Evolutionary conservation across 805 yeast genomes (phyloP), one percentile per base, ranked within the genome.

Genomic region (Zygotorulaspora sp.): DNA sequence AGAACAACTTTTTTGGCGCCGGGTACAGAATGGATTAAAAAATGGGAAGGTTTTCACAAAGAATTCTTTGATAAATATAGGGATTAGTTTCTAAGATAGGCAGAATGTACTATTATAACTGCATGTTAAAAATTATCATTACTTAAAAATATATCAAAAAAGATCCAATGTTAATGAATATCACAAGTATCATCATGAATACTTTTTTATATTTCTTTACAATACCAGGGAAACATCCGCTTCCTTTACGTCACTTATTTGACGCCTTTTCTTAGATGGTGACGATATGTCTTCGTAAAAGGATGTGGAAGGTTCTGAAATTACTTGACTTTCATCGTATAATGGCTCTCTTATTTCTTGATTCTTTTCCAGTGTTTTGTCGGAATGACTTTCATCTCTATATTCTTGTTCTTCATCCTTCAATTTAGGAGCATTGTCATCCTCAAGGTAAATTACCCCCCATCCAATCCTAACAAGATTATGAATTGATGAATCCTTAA

Each of bases 1-100:
- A 80, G 99, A 72, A 92, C 98, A 1, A 92, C 99, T 0, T 92
- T 92, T 69, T 71, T 92, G 55, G 95, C 98, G 10, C 97, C 97
- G 11, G 97, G 97, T 29, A 72, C 76, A 17, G 90, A 86, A 52
- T 87, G 96, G 87, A 85, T 88, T 49, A 72, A 75, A 13, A 64
- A 70, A 31, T 86, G 97, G 88, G 74, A 74, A 36, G 63, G 66
- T 12, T 92, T 92, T 75, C 98, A 92, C 66, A 66, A 70, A 30
- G 62, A 68, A 30, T 92, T 92, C 59, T 76, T 83, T 63, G 55
- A 64, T 11, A 66, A 75, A 53, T 86, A 77, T 48, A 68, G 65
- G 39, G 58, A 56, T 38, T 55, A 41, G 37, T 17, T 27, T 16
- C 13, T 5, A 26, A 25, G 6, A 21, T 10, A n/a, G 8, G 7